phyloP scores from a whole-genome alignment of 129 eudicot species.

The Artemisia argyi region DNA sequence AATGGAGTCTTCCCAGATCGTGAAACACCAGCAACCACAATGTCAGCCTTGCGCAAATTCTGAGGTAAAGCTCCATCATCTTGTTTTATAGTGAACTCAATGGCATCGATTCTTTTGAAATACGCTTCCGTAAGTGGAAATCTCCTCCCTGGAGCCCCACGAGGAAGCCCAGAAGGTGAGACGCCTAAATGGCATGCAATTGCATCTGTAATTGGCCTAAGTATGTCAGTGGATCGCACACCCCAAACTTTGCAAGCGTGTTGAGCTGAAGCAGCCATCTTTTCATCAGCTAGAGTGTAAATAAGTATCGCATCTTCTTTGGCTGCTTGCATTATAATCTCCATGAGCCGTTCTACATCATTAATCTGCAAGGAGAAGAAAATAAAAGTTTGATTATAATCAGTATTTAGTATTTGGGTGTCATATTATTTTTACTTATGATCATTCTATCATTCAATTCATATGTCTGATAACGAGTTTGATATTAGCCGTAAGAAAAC shows the following conservation, averaged over 20 bases:
- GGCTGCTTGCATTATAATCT: constrained; percentile 67
- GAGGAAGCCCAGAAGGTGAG: constrained; percentile 66
- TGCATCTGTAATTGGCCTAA: constrained; percentile 62
- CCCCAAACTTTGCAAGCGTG: constrained; percentile 62
- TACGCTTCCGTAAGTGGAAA: constrained; percentile 48
- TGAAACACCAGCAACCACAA: constrained; percentile 68
- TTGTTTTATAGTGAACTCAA: constrained; percentile 71
- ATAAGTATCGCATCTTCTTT: constrained; percentile 67
- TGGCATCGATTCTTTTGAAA: constrained; percentile 62
- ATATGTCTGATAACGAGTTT: not conserved
- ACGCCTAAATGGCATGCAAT: constrained; percentile 65
- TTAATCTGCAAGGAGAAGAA: constrained; percentile 41
- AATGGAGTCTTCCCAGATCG: constrained; percentile 78
- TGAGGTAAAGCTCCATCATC: constrained; percentile 74
- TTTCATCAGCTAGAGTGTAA: constrained; percentile 73
- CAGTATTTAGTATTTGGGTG: not conserved
- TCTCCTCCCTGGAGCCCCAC: constrained; percentile 66
- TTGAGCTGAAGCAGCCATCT: constrained; percentile 56
- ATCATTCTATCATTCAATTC: not conserved
- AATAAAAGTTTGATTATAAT: not conserved
- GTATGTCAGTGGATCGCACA: constrained; percentile 54
- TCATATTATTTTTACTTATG: not conserved
- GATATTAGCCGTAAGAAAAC: not conserved
- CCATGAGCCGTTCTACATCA: constrained; percentile 58
- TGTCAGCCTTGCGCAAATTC: constrained; percentile 52